Percentiles rank a stretch among this genome's conserved stretches.
Evolutionary conservation across 2,329 filamentous ascomycete species (phyloP).

Genomic region (Ambrosiella xylebori): DNA sequence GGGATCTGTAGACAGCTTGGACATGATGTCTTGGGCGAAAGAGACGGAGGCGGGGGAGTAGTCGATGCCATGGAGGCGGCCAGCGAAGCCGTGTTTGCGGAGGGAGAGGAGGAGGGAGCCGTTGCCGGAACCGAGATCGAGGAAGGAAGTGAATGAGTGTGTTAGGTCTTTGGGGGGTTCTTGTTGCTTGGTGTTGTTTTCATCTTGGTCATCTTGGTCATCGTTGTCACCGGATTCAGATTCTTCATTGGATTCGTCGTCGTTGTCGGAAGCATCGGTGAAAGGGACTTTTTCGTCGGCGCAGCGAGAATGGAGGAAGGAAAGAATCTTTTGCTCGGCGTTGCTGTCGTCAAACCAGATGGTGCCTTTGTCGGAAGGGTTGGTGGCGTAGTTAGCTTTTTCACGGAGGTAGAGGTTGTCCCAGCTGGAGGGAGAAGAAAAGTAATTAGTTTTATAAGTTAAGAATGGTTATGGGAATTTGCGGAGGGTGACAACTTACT

Average conservation of each 20-base stretch:
- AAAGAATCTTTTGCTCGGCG: slow-evolving; percentile 65
- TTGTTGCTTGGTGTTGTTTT: slow-evolving; percentile 13
- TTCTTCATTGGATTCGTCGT: slow-evolving; percentile 14
- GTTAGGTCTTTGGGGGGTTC: slow-evolving; percentile 20
- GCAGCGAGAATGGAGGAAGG: slow-evolving; percentile 35
- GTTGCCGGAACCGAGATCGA: slow-evolving; percentile 90
- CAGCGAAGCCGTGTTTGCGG: slow-evolving; percentile 42
- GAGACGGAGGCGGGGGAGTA: slow-evolving; percentile 62
- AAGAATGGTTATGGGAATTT: slow-evolving; percentile 4
- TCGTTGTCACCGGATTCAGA: slow-evolving; percentile 16
- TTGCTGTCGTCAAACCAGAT: slow-evolving; percentile 93
- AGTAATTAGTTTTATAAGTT: background rate
- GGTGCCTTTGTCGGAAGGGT: slow-evolving; percentile 67
- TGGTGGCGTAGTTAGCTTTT: slow-evolving; percentile 50
- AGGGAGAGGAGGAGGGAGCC: slow-evolving; percentile 78
- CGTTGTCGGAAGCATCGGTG: slow-evolving; percentile 13
- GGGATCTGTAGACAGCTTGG: slow-evolving; percentile 11
- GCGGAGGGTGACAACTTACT: slow-evolving; percentile 37
- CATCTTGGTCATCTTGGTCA: slow-evolving; percentile 12
- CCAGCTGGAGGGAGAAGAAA: slow-evolving; percentile 38
- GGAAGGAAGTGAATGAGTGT: slow-evolving; percentile 28
- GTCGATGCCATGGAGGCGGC: slow-evolving; percentile 69
- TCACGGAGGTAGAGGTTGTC: slow-evolving; percentile 56
- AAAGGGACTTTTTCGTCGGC: background rate
- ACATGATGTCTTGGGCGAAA: slow-evolving; percentile 50